Conservation (phyloP, 2,329 filamentous ascomycete genomes). For the Rutstroemia sp. region DNA sequence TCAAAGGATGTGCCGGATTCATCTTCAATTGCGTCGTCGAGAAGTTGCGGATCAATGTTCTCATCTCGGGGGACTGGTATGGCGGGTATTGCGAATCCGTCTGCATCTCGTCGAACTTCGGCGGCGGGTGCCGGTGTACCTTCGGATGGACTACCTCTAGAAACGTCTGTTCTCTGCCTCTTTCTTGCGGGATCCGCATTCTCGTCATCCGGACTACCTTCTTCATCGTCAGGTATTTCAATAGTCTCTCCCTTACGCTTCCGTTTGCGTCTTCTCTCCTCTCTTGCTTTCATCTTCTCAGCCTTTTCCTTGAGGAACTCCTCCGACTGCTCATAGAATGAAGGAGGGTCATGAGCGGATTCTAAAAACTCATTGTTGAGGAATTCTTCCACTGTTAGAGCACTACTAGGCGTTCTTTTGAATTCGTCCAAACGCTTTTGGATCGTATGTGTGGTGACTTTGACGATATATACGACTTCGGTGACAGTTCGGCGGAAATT, state of each 20-base stretch:
- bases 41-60: slow-evolving; percentile 8
- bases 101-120: slow-evolving; percentile 48
- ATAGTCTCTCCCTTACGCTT: slow-evolving; percentile 9
- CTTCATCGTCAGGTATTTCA: slow-evolving; percentile 16
- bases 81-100: slow-evolving; percentile 60
- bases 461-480: slow-evolving; percentile 97
- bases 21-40: slow-evolving; percentile 18
- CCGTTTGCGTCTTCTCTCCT: slow-evolving; percentile 38
- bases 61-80: slow-evolving; percentile 29
- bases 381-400: slow-evolving; percentile 83
- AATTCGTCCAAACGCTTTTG: slow-evolving; percentile 90
- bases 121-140: slow-evolving; percentile 16
- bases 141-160: not conserved
- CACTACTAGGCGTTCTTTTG: slow-evolving; percentile 74
- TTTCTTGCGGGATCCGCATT: slow-evolving; percentile 21
- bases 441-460: slow-evolving; percentile 89
- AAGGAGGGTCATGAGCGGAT: slow-evolving; percentile 72
- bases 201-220: slow-evolving; percentile 22
- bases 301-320: slow-evolving; percentile 47
- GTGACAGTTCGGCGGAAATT: slow-evolving; percentile 89
- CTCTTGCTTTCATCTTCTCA: slow-evolving; percentile 31
- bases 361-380: slow-evolving; percentile 64
- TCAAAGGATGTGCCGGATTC: slow-evolving; percentile 29
- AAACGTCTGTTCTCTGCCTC: slow-evolving; percentile 19
- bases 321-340: slow-evolving; percentile 62